Conservation (phyloP, 164 flowering plant species). For the Vitis cinerea region DNA sequence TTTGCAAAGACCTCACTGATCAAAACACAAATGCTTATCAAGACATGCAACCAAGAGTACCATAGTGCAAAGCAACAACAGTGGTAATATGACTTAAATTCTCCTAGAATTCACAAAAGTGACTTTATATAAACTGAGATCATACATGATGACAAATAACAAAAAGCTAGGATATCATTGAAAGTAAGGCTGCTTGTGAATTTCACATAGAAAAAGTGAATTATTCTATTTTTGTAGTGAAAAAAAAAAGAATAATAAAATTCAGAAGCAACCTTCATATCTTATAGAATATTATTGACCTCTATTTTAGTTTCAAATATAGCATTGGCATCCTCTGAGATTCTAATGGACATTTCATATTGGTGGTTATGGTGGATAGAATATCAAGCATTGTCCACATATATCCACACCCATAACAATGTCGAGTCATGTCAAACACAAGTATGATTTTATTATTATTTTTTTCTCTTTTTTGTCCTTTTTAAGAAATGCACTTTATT, state of each 20-base stretch:
- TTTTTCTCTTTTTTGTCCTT: too few species aligned
- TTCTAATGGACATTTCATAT: not conserved
- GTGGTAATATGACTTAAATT: not conserved
- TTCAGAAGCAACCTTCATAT: not conserved
- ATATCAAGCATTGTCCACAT: too few species aligned
- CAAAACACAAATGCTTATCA: conserved; percentile 9
- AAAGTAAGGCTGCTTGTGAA: not conserved
- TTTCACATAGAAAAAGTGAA: not conserved
- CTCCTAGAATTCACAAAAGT: not conserved
- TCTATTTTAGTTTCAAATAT: not conserved
- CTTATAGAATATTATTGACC: not conserved
- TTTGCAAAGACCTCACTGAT: conserved; percentile 86
- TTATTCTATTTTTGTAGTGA: not conserved
- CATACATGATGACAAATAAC: not conserved
- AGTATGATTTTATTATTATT: too few species aligned
- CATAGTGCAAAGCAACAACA: not conserved
- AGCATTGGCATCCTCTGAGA: not conserved
- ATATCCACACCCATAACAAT: too few species aligned
- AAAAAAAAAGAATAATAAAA: not conserved
- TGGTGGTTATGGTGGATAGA: too few species aligned
- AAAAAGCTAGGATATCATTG: not conserved
- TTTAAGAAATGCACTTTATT: too few species aligned
- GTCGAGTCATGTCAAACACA: too few species aligned
- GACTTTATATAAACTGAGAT: not conserved
- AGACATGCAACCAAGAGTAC: not conserved